These are phyloP conservation scores for Aspergillus ibericus DNA, from an alignment of 2,329 filamentous ascomycete species.

Conservation along the genomic window DNA sequence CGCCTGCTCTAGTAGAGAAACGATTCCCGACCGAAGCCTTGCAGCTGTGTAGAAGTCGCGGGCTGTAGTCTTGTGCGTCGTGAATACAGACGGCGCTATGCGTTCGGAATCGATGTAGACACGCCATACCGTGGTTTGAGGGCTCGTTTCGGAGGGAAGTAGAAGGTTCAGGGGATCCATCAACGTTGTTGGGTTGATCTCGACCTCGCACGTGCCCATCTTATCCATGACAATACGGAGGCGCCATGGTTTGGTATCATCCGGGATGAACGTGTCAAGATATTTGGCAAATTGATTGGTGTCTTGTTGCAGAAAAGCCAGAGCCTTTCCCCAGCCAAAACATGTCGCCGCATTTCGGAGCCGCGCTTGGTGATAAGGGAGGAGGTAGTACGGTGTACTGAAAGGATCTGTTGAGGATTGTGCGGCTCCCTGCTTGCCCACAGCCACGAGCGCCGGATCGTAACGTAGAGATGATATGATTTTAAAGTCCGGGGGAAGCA, in stretches of 20 bases:
- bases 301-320: constrained; percentile 30
- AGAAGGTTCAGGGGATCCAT: constrained; percentile 29
- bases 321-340: constrained; percentile 48
- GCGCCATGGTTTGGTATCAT: constrained; percentile 38
- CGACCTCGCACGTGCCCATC: constrained; percentile 32
- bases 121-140: constrained; percentile 40
- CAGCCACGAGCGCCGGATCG: constrained; percentile 58
- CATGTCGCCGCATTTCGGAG: constrained; percentile 61
- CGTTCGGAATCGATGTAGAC: constrained; percentile 54
- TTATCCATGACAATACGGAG: constrained; percentile 37
- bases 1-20: constrained; percentile 42
- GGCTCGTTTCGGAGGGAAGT: constrained; percentile 21
- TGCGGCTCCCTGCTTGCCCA: constrained; percentile 26
- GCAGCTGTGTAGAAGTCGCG: constrained; percentile 71
- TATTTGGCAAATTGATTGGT: constrained; percentile 28
- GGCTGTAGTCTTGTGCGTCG: constrained; percentile 80
- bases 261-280: constrained; percentile 34
- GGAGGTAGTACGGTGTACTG: constrained; percentile 72
- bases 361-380: constrained; percentile 74
- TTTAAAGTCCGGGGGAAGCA: constrained; percentile 47
- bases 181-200: constrained; percentile 30
- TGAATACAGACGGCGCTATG: constrained; percentile 63
- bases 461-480: constrained; percentile 73
- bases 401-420: constrained; percentile 39
- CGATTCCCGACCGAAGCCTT: constrained; percentile 61